Base-by-base conservation (phyloP, 2,329 filamentous ascomycete genomes). In the Microdochium nivale region DNA sequence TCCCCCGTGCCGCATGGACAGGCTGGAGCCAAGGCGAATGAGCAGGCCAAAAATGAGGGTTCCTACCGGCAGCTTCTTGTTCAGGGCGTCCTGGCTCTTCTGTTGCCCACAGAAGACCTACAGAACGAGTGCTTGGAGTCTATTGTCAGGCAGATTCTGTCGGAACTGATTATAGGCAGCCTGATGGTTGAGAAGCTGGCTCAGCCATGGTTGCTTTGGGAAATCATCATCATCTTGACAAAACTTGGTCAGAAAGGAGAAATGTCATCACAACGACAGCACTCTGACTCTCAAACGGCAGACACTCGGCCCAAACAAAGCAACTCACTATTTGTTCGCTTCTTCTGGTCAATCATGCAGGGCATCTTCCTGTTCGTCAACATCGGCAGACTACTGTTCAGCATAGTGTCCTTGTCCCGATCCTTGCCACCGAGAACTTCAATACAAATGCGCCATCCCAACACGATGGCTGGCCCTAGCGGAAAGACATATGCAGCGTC, bases 71-170 rank as follows among this genome's bases (percentile, higher is more conserved):
- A 95, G 64, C 74, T 97, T 52, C 76, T 97, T n/a, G 86, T 91
- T 16, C 84, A 91, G 63, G 88, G 86, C 27, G 77, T 90, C 35
- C 74, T 99, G 55, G 86, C 89, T 24, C 77, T 96, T 50, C 78
- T 99, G 16, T 77, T 99, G 21, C 94, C 94, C 10, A 94, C 90
- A 16, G 92, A 97, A 62, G 92, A 97, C 66, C 75, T 97, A 37
- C 84, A 92, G 62, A 97, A 96, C 66, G 82, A 82, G 51, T 95
- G 89, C 66, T 75, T 97, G 61, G 86, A 88, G 52, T 80, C 88
- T 33, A 75, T 99, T 55, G 86, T 96, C 55, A 83, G 84, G 51
- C 90, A 96, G 69, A 87, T 97, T 57, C 77, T 97, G 55, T 88
- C 90, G 7, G 90, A 96, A 68, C 83, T 95, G 65, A 88, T 97